Conservation (phyloP, 2,329 filamentous ascomycete species). For the Aciculosporium take region DNA sequence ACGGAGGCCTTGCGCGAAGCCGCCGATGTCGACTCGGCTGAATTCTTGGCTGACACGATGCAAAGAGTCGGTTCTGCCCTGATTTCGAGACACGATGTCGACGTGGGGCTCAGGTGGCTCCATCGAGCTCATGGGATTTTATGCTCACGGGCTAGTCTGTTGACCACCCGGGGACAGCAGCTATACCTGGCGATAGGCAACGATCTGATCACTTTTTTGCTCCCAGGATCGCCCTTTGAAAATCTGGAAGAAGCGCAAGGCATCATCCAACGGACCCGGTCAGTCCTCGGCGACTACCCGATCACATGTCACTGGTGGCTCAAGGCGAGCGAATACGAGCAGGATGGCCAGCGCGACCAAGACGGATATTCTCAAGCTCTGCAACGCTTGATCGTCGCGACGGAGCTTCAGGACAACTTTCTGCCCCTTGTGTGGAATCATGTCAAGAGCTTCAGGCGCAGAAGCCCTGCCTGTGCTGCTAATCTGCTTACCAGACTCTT, state of each 20-base stretch:
- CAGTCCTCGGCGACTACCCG: slow-evolving; percentile 48
- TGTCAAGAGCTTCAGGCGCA: slow-evolving; percentile 47
- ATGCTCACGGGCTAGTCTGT: slow-evolving; percentile 33
- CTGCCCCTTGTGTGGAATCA: slow-evolving; percentile 55
- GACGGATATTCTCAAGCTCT: slow-evolving; percentile 39
- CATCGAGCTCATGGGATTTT: slow-evolving; percentile 50
- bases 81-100: slow-evolving; percentile 34
- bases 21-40: slow-evolving; percentile 35
- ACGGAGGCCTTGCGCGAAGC: slow-evolving; percentile 24
- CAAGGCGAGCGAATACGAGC: slow-evolving; percentile 42
- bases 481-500: slow-evolving; percentile 51
- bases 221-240: slow-evolving; percentile 32
- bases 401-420: slow-evolving; percentile 46
- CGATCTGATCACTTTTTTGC: slow-evolving; percentile 39
- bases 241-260: slow-evolving; percentile 37
- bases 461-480: slow-evolving; percentile 32
- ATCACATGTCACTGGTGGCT: slow-evolving; percentile 54
- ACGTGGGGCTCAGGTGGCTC: slow-evolving; percentile 56
- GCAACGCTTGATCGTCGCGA: slow-evolving; percentile 42
- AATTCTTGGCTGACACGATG: slow-evolving; percentile 52
- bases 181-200: slow-evolving; percentile 55
- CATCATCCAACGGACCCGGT: slow-evolving; percentile 46
- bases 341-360: slow-evolving; percentile 21
- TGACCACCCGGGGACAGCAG: slow-evolving; percentile 47
- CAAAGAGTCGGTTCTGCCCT: slow-evolving; percentile 58